Conservation (phyloP, 2,329 filamentous ascomycete species). For the Trichoderma simmonsii region DNA sequence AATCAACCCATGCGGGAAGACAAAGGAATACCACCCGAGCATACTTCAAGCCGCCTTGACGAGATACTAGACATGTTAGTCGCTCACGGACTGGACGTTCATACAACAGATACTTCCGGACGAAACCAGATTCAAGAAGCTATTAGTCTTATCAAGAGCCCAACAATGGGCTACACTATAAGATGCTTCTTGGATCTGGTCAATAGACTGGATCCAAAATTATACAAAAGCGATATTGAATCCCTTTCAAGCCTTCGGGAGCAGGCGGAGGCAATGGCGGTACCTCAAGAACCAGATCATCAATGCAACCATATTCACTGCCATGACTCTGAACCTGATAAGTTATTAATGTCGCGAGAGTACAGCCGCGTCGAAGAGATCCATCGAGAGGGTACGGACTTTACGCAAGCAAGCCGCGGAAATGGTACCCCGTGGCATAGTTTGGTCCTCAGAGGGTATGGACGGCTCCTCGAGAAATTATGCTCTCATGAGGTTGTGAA, state of each 20-base stretch:
- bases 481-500: not conserved
- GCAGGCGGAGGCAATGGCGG: not conserved
- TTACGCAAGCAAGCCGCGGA: not conserved
- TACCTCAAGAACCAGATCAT: not conserved
- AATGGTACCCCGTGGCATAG: not conserved
- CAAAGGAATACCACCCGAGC: not conserved
- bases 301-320: not conserved
- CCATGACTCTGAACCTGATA: not conserved
- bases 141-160: not conserved
- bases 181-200: not conserved
- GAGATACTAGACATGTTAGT: conserved; percentile 26
- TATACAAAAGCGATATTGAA: not conserved
- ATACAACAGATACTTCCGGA: not conserved
- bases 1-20: not conserved
- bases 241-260: not conserved
- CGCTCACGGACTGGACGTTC: conserved; percentile 17
- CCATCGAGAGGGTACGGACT: not conserved
- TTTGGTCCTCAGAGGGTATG: not conserved
- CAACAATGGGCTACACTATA: not conserved
- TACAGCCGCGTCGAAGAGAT: not conserved
- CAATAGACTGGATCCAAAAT: not conserved
- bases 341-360: not conserved
- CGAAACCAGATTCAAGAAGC: not conserved
- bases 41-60: not conserved
- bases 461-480: not conserved